Evolutionary conservation across 495 filamentous ascomycete genomes (phyloP).

Genomic region (Endocarpon pusillum): DNA sequence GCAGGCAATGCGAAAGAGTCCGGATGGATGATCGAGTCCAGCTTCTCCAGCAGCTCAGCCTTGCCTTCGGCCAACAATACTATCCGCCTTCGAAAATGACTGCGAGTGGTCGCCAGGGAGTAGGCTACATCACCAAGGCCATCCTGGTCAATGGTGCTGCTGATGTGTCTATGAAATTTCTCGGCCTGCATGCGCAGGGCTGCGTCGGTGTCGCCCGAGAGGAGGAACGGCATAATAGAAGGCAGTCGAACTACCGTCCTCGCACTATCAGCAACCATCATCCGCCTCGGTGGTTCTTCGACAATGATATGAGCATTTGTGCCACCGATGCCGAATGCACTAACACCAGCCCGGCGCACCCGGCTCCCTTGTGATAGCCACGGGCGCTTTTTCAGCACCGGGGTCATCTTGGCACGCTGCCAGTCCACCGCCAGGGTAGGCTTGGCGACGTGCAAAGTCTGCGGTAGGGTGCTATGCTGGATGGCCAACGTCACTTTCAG

Average conservation of each 20-base stretch:
- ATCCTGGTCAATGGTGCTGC: conserved; percentile 1
- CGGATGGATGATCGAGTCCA: conserved; percentile 2
- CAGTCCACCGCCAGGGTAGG: conserved; percentile 21
- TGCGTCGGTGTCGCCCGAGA: conserved; percentile 8
- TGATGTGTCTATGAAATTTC: conserved; percentile 7
- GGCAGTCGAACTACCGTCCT: conserved; percentile 1
- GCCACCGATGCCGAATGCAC: conserved; percentile 18
- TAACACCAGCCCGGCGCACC: conserved; percentile 10
- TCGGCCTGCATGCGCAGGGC: conserved; percentile 8
- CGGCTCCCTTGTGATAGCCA: conserved; percentile 6
- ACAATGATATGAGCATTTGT: conserved; percentile 16
- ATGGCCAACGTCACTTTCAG: conserved; percentile 17
- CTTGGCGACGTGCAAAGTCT: conserved; percentile 22
- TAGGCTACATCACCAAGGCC: conserved; percentile 11
- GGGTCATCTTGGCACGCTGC: conserved; percentile 13
- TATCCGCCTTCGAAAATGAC: conserved; percentile 8
- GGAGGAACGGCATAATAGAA: conserved; percentile 7
- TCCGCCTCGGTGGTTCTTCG: conserved; percentile 5
- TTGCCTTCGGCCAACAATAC: conserved; percentile 7
- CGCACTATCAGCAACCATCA: not conserved
- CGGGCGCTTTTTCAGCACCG: conserved; percentile 6
- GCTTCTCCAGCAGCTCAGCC: conserved; percentile 5
- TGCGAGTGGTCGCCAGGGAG: conserved; percentile 14
- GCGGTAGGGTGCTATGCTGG: conserved; percentile 22
- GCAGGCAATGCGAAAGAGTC: not conserved